These are phyloP conservation scores for Articulospora tetracladia DNA, from an alignment of 495 filamentous ascomycete genomes.

Conservation along the genomic window DNA sequence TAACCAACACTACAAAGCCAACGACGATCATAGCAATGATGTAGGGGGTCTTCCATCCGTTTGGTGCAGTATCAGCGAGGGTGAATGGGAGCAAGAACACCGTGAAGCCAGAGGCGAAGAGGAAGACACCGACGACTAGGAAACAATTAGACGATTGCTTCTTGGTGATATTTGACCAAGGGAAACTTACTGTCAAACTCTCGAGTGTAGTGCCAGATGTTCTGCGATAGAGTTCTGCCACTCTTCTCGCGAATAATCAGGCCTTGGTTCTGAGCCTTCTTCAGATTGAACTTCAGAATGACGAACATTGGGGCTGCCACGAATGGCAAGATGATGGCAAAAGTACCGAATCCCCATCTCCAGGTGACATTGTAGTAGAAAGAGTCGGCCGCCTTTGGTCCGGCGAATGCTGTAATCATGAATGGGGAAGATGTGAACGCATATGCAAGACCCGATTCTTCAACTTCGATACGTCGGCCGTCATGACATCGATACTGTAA, in stretches of 20 bases:
- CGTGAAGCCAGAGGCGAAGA: conserved; percentile 52
- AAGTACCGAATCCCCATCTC: conserved; percentile 56
- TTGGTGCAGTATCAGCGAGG: conserved; percentile 40
- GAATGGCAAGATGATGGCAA: conserved; percentile 48
- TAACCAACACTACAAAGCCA: conserved; percentile 47
- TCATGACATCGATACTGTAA: conserved; percentile 52
- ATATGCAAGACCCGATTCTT: conserved; percentile 53
- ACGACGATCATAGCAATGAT: conserved; percentile 59
- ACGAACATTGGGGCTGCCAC: conserved; percentile 39
- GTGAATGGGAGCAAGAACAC: conserved; percentile 63
- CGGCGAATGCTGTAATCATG: conserved; percentile 51
- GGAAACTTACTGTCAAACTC: conserved; percentile 56
- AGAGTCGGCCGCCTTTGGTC: conserved; percentile 34
- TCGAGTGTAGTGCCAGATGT: conserved; percentile 46
- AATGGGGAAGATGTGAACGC: conserved; percentile 55
- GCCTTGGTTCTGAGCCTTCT: conserved; percentile 42
- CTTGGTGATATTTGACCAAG: background rate
- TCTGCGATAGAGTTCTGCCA: conserved; percentile 44
- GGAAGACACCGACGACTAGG: conserved; percentile 43
- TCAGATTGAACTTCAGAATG: conserved; percentile 37
- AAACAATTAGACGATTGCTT: background rate
- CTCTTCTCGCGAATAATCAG: conserved; percentile 33
- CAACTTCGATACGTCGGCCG: conserved; percentile 56
- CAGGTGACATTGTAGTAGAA: conserved; percentile 39
- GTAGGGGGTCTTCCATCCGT: conserved; percentile 43